These are phyloP conservation scores for Intubia oerlemansii DNA, from an alignment of 2,329 filamentous ascomycete genomes.

Conservation along the genomic window DNA sequence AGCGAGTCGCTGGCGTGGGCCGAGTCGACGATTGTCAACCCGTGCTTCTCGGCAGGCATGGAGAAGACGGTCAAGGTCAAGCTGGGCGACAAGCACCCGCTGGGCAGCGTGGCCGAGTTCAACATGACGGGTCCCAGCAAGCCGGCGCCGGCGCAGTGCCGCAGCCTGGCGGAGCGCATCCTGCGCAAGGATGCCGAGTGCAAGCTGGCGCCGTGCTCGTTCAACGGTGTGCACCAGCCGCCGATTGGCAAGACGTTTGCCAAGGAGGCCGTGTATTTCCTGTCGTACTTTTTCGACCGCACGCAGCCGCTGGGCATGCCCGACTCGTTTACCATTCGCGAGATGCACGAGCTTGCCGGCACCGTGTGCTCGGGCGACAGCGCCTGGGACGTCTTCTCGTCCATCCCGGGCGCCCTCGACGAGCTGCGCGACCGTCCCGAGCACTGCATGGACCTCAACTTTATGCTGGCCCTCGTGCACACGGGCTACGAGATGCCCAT, in stretches of 20 bases:
- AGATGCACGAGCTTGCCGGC: slow-evolving; percentile 68
- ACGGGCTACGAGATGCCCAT: slow-evolving; percentile 97
- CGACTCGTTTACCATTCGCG: slow-evolving; percentile 81
- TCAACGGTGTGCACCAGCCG: slow-evolving; percentile 93
- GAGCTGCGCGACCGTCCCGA: slow-evolving; percentile 72
- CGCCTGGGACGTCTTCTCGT: slow-evolving; percentile 62
- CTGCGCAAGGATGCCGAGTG: slow-evolving; percentile 73
- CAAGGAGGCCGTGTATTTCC: slow-evolving; percentile 81
- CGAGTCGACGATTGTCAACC: slow-evolving; percentile 51
- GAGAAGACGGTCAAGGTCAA: slow-evolving; percentile 51
- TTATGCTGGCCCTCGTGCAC: slow-evolving; percentile 82
- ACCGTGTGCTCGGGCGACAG: slow-evolving; percentile 65
- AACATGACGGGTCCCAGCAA: slow-evolving; percentile 74
- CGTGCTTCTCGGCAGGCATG: slow-evolving; percentile 71
- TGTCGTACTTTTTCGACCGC: slow-evolving; percentile 96
- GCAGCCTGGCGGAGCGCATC: slow-evolving; percentile 73
- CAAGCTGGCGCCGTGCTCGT: slow-evolving; percentile 77
- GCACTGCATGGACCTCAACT: slow-evolving; percentile 86
- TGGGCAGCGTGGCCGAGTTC: slow-evolving; percentile 44
- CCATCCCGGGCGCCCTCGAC: slow-evolving; percentile 53
- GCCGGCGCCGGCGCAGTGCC: slow-evolving; percentile 67
- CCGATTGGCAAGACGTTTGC: slow-evolving; percentile 81
- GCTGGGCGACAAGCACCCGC: slow-evolving; percentile 40
- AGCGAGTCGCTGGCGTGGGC: slow-evolving; percentile 46
- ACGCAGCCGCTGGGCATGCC: slow-evolving; percentile 90